Evolutionary conservation across 768 basidiomycete genomes (phyloP).

Genomic region (Symmetrospora coprosmae): DNA sequence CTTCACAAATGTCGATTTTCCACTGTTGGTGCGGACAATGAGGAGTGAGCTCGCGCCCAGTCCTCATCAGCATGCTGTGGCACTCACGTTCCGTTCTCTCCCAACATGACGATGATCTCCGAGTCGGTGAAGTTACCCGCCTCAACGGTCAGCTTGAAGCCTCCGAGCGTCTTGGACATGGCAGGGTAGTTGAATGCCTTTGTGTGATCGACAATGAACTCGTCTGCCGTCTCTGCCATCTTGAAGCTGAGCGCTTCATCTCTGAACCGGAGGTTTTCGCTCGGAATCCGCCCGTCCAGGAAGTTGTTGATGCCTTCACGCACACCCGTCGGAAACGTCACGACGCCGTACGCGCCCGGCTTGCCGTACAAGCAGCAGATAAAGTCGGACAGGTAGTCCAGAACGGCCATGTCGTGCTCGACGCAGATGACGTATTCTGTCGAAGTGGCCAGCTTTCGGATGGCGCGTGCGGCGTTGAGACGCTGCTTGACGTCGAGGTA

Average conservation of each 20-base stretch:
- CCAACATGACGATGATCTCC: conserved; percentile 97
- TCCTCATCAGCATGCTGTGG: too few relatives aligned
- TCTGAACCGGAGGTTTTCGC: conserved; percentile 94
- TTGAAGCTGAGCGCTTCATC: conserved; percentile 92
- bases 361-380: conserved; percentile 96
- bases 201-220: conserved; percentile 69
- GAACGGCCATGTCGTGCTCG: conserved; percentile 94
- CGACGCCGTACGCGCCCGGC: conserved; percentile 93
- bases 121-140: conserved; percentile 90
- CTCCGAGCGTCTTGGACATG: conserved; percentile 93
- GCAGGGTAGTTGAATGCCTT: conserved; percentile 78
- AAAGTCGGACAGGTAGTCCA: conserved; percentile 97
- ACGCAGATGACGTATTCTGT: conserved; percentile 90
- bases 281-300: conserved; percentile 95
- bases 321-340: conserved; percentile 96
- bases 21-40: conserved; percentile 14
- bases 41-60: too few relatives aligned
- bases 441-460: conserved; percentile 66
- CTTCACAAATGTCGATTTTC: conserved; percentile 96
- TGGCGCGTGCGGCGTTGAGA: conserved; percentile 83
- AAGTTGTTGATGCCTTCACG: conserved; percentile 99
- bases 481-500: conserved; percentile 95
- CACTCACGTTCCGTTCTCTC: conserved; percentile 76
- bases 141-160: conserved; percentile 88
- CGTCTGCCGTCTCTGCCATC: conserved; percentile 92